Conservation (phyloP, 2,329 filamentous ascomycete genomes). For the Colletotrichum limetticola region DNA sequence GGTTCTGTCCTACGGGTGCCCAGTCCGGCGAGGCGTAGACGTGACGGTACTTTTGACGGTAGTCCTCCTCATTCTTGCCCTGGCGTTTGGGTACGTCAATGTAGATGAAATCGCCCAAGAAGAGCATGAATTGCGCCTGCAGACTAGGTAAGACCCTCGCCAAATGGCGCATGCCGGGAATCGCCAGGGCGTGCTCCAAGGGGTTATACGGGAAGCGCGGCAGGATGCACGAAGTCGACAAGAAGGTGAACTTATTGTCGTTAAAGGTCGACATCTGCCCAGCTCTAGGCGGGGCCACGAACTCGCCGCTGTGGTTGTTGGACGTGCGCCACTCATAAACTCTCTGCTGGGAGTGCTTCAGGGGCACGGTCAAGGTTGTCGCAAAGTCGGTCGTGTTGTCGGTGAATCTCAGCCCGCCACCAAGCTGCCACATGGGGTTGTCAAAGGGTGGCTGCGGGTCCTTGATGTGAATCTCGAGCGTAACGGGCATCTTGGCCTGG, state of each 20-base stretch:
- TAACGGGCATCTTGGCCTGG: conserved; percentile 77
- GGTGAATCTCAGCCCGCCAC: conserved; percentile 72
- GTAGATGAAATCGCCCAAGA: conserved; percentile 90
- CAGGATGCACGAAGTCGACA: conserved; percentile 94
- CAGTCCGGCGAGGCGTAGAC: conserved; percentile 97
- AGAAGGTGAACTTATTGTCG: conserved; percentile 83
- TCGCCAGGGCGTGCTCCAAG: conserved; percentile 82
- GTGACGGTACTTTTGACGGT: conserved; percentile 91
- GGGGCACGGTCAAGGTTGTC: conserved; percentile 71
- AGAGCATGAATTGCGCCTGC: conserved; percentile 82
- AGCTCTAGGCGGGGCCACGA: conserved; percentile 78
- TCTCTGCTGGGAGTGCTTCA: conserved; percentile 74
- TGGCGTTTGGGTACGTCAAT: conserved; percentile 87
- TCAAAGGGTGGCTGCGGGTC: conserved; percentile 63
- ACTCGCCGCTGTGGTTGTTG: conserved; percentile 86
- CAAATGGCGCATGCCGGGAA: conserved; percentile 83
- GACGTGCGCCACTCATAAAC: conserved; percentile 87
- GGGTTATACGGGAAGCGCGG: conserved; percentile 90
- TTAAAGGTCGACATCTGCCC: conserved; percentile 70
- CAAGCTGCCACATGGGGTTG: conserved; percentile 72
- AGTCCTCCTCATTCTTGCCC: conserved; percentile 78
- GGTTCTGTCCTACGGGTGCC: conserved; percentile 76
- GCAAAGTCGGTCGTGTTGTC: conserved; percentile 87
- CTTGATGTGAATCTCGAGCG: conserved; percentile 71
- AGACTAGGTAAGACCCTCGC: conserved; percentile 78